Evolutionary conservation across 805 yeast species (phyloP), one percentile per base, ranked within the genome.

Genomic region (Metschnikowia cubensis): DNA sequence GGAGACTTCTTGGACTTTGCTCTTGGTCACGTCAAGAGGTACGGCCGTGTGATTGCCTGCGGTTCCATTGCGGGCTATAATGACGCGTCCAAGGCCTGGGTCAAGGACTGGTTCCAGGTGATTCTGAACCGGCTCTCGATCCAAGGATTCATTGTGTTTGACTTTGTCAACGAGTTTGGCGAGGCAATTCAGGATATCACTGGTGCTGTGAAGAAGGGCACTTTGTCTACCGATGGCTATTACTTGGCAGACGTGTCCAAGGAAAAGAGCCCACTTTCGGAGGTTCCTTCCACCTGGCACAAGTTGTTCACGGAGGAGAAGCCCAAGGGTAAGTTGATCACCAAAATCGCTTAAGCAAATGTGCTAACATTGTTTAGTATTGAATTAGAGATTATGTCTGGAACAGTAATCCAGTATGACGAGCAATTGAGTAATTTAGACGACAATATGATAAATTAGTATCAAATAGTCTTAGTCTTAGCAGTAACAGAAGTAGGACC

Each of bases 1-100:
- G 89, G 88, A 38, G 70, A 73, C 45, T 71, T 78, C 18, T 70
- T 83, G 58, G 80, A 77, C 55, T 63, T 69, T 22, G 76, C 77
- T 47, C 63, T 77, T 52, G 48, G 57, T 6, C 59, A 64, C 51
- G 59, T 74, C 50, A 78, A 71, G 54, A 63, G 62, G 6, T 62
- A 60, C 36, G 83, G 81, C 40, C 67, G 62, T 34, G 66, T 84
- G 37, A 61, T 82, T 48, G 83, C 81, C n/a, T 81, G 86, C 66
- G 89, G 89, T 53, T 73, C 83, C 13, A 81, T 84, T 53, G 66
- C 86, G 33, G 79, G 80, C 45, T 83, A 82, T 63, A 79, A 82
- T 58, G 76, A 76, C 52, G 50, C 57, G 10, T 59, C 59, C 8
- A 67, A 69, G 47, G 58, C 64, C 18, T 66, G 60, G 0, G 71